A percentile compares a stretch with the other conserved stretches of the same genome.
These are phyloP conservation scores for Hypomyces perniciosus DNA, from an alignment of 2,329 filamentous ascomycete species.

Conservation along the genomic window DNA sequence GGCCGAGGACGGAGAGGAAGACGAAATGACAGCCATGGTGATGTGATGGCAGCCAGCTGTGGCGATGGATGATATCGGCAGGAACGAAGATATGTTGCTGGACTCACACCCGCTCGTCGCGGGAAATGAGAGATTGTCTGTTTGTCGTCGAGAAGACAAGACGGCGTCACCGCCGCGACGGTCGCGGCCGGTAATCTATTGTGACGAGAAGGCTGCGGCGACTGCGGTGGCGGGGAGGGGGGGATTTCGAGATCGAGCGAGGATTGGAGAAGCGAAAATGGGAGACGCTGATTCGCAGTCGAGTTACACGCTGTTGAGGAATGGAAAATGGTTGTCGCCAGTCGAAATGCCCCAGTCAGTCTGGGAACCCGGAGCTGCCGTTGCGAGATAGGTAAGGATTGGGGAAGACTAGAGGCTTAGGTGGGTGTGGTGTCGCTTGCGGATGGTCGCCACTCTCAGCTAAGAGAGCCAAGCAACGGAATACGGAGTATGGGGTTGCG, in stretches of 20 bases:
- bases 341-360: no score
- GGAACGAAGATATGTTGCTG: neutral
- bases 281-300: neutral
- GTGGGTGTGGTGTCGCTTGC: no score
- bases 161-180: slow-evolving; percentile 13
- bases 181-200: slow-evolving; percentile 4
- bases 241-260: slow-evolving; percentile 2
- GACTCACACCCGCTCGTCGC: neutral
- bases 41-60: slow-evolving; percentile 11
- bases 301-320: no score
- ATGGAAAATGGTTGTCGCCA: no score
- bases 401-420: neutral
- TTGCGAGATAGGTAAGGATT: neutral
- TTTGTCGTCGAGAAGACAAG: slow-evolving; percentile 1
- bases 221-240: slow-evolving; percentile 4
- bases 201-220: neutral
- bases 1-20: slow-evolving; percentile 40
- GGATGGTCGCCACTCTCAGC: neutral
- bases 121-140: neutral
- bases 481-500: no score
- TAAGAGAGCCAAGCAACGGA: neutral
- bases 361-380: neutral
- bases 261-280: neutral
- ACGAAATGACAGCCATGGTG: slow-evolving; percentile 30
- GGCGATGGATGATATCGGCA: neutral